Conservation (phyloP, 1,139 yeast genomes). For the Pichia sp. region DNA sequence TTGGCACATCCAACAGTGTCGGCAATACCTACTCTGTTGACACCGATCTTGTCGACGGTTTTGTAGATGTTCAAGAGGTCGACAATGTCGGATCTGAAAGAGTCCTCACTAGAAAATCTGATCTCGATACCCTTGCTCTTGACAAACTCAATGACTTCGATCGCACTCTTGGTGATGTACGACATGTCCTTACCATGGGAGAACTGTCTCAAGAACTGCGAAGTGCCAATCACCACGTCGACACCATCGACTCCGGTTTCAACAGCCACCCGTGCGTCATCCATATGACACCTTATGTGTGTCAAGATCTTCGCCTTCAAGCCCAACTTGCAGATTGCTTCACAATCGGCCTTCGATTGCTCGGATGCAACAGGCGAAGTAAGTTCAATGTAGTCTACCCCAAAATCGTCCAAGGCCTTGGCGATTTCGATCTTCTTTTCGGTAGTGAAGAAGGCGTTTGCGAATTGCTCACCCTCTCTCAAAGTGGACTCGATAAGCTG, state of each 20-base stretch:
- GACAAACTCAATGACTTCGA: conserved; percentile 96
- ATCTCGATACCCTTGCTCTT: conserved; percentile 96
- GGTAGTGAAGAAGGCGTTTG: conserved; percentile 91
- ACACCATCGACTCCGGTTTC: conserved; percentile 99
- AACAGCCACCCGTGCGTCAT: conserved; percentile 94
- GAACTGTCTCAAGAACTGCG: conserved; percentile 89
- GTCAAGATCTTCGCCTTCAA: conserved; percentile 89
- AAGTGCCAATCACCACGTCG: conserved; percentile 96
- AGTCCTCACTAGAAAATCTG: conserved; percentile 95
- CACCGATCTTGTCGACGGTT: conserved; percentile 96
- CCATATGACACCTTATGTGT: conserved; percentile 98
- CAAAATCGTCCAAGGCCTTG: conserved; percentile 94
- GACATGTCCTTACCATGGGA: conserved; percentile 99
- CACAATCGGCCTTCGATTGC: conserved; percentile 90
- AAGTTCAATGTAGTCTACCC: conserved; percentile 95
- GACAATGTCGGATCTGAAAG: conserved; percentile 94
- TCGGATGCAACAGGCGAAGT: conserved; percentile 98
- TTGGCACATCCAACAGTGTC: conserved; percentile 99
- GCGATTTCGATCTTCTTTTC: conserved; percentile 97
- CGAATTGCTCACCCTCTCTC: conserved; percentile 98
- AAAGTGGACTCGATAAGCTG: conserved; percentile 92
- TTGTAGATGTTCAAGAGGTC: conserved; percentile 92
- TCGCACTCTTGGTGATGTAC: conserved; percentile 92
- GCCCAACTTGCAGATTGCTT: conserved; percentile 96
- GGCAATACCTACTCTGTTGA: conserved; percentile 98